phyloP scores from a whole-genome alignment of 2,329 filamentous ascomycete species.

The Fusarium kyushuense region DNA sequence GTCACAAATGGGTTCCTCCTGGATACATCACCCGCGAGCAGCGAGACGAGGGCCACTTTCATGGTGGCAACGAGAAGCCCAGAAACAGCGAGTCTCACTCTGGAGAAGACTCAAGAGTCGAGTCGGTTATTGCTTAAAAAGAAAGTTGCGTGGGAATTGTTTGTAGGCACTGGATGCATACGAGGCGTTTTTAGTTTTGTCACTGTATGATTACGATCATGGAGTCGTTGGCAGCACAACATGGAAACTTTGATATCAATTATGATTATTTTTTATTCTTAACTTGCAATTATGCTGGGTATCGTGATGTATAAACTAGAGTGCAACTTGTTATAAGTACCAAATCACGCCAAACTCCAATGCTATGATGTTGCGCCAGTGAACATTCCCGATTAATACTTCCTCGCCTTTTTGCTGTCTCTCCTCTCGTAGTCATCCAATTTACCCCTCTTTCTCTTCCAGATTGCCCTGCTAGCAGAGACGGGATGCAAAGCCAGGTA shows the following conservation, averaged over 20 bases:
- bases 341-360: neutral
- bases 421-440: neutral
- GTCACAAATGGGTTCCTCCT: slow-evolving; percentile 63
- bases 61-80: slow-evolving; percentile 40
- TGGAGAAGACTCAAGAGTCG: slow-evolving; percentile 32
- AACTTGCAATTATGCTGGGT: neutral
- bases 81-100: slow-evolving; percentile 43
- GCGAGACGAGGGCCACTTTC: slow-evolving; percentile 50
- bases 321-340: neutral
- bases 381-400: neutral
- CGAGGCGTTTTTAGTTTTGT: slow-evolving; percentile 30
- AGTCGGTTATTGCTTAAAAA: slow-evolving; percentile 37
- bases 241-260: slow-evolving; percentile 13
- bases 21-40: slow-evolving; percentile 58
- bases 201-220: slow-evolving; percentile 23
- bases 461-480: neutral
- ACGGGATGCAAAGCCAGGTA: neutral
- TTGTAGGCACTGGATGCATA: slow-evolving; percentile 23
- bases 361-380: neutral
- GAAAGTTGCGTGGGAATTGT: neutral
- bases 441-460: neutral
- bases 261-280: slow-evolving; percentile 13
- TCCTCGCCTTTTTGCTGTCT: neutral
- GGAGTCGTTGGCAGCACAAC: slow-evolving; percentile 1
- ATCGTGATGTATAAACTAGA: slow-evolving; percentile 1